Evolutionary conservation across 2,329 filamentous ascomycete species (phyloP), one percentile per base, ranked within the genome.

Genomic region (Neofusicoccum sp.): DNA sequence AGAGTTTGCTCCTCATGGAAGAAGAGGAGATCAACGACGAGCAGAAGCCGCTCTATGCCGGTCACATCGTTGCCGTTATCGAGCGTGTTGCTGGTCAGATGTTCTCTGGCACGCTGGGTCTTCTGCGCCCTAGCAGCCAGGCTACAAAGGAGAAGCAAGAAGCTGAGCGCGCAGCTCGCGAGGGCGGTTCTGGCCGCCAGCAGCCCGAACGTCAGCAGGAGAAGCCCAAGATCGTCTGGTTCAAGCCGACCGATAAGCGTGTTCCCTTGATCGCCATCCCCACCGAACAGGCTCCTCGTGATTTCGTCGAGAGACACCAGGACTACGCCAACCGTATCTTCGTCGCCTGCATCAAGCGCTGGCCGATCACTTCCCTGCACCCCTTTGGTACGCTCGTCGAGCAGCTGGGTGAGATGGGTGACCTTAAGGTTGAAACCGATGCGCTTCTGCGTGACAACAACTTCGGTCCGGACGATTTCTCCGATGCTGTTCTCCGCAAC

Each of bases 201-300:
- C 88, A 95, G 66, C 90, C 93, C 63, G 88, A 89, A 65, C 90
- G 93, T 58, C 86, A 90, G 65, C 92, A 96, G 73, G 95, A 99
- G 65, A 97, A 97, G 79, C 95, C 95, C 65, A 99, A 99, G 86
- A 99, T 99, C 78, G 95, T 99, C 43, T 99, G 95, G 95, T 99
- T 99, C 82, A 99, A 99, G 82, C 95, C 95, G 62, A 99, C 95
- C 1, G 95, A 99, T 79, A 98, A 99, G 85, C 91, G 95, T 72
- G 95, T 99, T 49, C 95, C 95, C 53, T 82, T 99, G 66, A 99
- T 99, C 75, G 95, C 95, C 58, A 99, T 99, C 65, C 95, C 95
- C 1, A 99, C 95, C 3, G 95, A 99, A 76, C 95, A 99, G 78
- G 95, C 95, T 7, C 95, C 95, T 20, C 89, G 92, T 36, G 95